Conservation (phyloP, 768 basidiomycete species). For the Calvatia gigantea region DNA sequence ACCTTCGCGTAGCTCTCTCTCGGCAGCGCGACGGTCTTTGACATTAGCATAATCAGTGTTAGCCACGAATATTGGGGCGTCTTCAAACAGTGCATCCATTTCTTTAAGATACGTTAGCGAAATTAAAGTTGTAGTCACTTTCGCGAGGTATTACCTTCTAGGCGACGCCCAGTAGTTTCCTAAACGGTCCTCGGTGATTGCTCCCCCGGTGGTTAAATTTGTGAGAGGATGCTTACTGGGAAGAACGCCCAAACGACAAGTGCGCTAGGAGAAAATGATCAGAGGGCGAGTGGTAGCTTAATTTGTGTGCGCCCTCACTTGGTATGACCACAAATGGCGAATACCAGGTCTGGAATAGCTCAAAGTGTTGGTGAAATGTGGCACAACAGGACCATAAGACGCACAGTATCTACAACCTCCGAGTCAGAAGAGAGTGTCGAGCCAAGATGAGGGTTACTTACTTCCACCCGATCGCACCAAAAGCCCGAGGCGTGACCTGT, state of each 20-base stretch:
- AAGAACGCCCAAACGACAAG: slow-evolving; percentile 42
- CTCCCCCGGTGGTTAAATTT: background rate
- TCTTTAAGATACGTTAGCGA: slow-evolving; percentile 21
- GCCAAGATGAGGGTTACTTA: slow-evolving; percentile 17
- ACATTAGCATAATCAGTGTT: slow-evolving; percentile 31
- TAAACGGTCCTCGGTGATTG: slow-evolving; percentile 14
- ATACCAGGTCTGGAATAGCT: slow-evolving; percentile 32
- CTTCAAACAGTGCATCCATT: slow-evolving; percentile 40
- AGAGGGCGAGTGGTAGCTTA: background rate
- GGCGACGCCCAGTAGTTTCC: slow-evolving; percentile 41
- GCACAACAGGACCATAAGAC: background rate
- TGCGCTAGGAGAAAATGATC: slow-evolving; percentile 18
- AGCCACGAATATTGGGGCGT: slow-evolving; percentile 35
- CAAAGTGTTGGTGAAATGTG: background rate
- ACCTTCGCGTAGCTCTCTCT: slow-evolving; percentile 38
- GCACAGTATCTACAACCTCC: background rate
- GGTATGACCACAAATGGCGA: slow-evolving; percentile 42
- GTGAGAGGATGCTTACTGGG: slow-evolving; percentile 24
- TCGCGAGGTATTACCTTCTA: slow-evolving; percentile 27
- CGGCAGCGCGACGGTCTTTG: slow-evolving; percentile 31
- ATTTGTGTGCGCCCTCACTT: slow-evolving; percentile 25
- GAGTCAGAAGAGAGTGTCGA: background rate
- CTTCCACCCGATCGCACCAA: slow-evolving; percentile 38
- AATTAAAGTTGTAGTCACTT: background rate
- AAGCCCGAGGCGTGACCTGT: slow-evolving; percentile 40